Base-by-base conservation (phyloP, 2,329 filamentous ascomycete species). In the Exophiala oligosperma region DNA sequence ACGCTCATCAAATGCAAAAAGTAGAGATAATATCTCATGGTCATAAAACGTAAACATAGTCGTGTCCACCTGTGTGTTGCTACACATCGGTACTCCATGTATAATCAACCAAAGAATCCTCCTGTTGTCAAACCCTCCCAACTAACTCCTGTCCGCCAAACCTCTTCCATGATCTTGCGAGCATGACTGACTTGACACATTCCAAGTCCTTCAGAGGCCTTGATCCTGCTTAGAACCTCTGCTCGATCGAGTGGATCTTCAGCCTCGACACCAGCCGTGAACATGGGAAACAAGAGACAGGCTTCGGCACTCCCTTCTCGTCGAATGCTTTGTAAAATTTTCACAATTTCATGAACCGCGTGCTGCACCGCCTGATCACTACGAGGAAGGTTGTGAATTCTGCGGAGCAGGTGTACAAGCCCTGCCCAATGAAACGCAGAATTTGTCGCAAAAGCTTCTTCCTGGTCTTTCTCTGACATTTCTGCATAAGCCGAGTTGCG, bases 381-480 rank as follows among this genome's bases (percentile, higher is more conserved):
- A 0, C 82, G 77, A 0, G 80, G 76, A 47, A 84, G 84, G 2
- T 85, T 85, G 12, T 93, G 76, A 0, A 92, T 86, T 14, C 91
- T 84, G 11, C 90, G 84, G 59, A 90, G 83, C 7, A 94, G 79
- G 68, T 94, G 89, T 3, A 93, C 82, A 9, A 92, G 76, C 0
- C 87, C 90, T 1, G 90, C 88, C 81, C 86, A 91, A 69, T 93
- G 90, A 71, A 90, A 93, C 2, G 89, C 86, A 67, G 88, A 83
- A 68, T 94, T 92, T 1, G 86, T 88, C 8, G 89, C 87, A 43
- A 82, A 77, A 71, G 90, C 85, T 66, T 90, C 87, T 3, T 78
- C 78, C 26, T 79, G 76, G 66, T 88, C 84, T 78, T 83, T 84
- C 35, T 79, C 77, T 55, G 80, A 78, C 54, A 83, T 79, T 43